A percentile compares a stretch with the other conserved stretches of the same genome.
Evolutionary conservation across 495 filamentous ascomycete genomes (phyloP).

Genomic region (Patellaria atrata): DNA sequence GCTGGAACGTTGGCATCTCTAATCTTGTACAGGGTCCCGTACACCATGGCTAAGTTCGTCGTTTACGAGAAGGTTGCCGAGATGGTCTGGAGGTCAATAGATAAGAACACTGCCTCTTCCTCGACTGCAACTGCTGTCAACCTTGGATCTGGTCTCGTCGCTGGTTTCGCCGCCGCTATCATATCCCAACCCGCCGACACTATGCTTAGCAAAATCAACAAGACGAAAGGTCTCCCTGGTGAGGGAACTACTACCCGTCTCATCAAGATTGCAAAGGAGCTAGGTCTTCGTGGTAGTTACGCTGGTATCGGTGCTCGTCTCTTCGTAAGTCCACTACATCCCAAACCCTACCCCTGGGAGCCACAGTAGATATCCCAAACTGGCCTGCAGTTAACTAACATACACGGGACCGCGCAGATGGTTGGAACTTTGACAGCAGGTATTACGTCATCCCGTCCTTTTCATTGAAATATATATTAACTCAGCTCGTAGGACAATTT

Average conservation of each 20-base stretch:
- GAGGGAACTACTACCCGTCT: conserved; percentile 84
- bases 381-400: conserved; percentile 9
- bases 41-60: conserved; percentile 99
- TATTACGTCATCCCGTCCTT: too few species aligned
- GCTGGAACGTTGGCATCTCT: not conserved
- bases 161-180: conserved; percentile 92
- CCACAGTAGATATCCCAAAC: not conserved
- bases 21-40: conserved; percentile 60
- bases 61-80: conserved; percentile 97
- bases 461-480: too few species aligned
- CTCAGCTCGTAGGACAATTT: too few species aligned
- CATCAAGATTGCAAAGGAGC: conserved; percentile 91
- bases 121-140: conserved; percentile 75
- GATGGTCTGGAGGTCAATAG: conserved; percentile 50
- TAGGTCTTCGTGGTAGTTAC: conserved; percentile 79
- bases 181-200: conserved; percentile 98
- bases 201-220: conserved; percentile 99
- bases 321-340: conserved; percentile 48
- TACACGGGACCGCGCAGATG: too few species aligned
- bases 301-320: conserved; percentile 87
- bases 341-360: too few species aligned
- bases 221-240: conserved; percentile 90
- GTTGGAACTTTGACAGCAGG: conserved; percentile 72
- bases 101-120: conserved; percentile 65
- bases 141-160: conserved; percentile 87